Evolutionary conservation across 2,329 filamentous ascomycete species (phyloP), one percentile per base, ranked within the genome.

Genomic region (Lasiodiplodia theobromae): DNA sequence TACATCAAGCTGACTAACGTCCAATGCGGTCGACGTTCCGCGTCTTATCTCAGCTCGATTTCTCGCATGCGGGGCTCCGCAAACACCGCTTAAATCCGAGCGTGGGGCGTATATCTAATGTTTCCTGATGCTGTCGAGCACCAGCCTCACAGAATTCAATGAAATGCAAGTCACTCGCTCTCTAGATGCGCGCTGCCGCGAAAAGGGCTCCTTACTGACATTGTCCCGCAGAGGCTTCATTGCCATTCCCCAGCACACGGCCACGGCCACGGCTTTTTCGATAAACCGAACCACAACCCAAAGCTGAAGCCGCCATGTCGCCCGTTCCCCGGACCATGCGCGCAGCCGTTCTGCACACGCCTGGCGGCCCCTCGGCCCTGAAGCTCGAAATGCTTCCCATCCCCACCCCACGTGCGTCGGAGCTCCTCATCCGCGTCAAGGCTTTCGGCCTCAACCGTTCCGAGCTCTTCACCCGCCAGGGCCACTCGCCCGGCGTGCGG

Each of bases 401-500:
- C 16, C 58, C 58, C 8, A 31, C 18, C 74, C 16, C 67, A 81
- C 6, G 78, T 82, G 62, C 83, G 25, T 77, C 78, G 64, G 73
- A 82, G 69, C 76, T 84, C 31, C 78, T 83, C 38, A 80, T 84
- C 71, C 77, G 75, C 63, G 73, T 83, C 69, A 77, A 80, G 64
- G 82, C 80, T 18, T 81, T 82, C 69, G 83, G 83, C n/a, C 79
- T 85, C 70, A 84, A 85, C 70, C 80, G 82, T 21, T 79, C 78
- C 62, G 82, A 84, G 70, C 76, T 84, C 69, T 83, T 81, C 77
- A 85, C 82, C 8, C 80, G 83, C 14, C 81, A 82, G 69, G 83
- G 82, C 40, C 77, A 81, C 72, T 81, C 78, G 7, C 80, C 79
- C 7, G 74, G 72, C 16, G 76, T 84, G 53, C 56, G 72, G 8